These are phyloP conservation scores for Tricholoma terreum DNA, from an alignment of 768 basidiomycete species.

Conservation along the genomic window DNA sequence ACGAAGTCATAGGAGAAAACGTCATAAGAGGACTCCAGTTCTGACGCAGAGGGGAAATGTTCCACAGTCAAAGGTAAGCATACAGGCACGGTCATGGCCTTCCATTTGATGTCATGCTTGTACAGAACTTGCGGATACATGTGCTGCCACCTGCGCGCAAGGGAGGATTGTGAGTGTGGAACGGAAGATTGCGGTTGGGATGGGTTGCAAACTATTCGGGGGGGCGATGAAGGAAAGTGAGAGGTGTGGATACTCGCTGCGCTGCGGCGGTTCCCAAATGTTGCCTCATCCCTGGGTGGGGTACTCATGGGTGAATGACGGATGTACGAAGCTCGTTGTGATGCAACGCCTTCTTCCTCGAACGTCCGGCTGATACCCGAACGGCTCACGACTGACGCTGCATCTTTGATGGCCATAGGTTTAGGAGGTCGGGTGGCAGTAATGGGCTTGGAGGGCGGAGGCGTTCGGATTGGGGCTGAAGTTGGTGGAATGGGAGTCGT, in stretches of 20 bases:
- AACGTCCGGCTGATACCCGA: conserved; percentile 49
- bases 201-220: conserved; percentile 56
- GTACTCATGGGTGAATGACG: conserved; percentile 66
- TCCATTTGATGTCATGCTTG: conserved; percentile 92
- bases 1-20: conserved; percentile 88
- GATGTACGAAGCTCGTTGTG: conserved; percentile 44
- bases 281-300: conserved; percentile 67
- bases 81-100: conserved; percentile 76
- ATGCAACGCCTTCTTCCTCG: conserved; percentile 53
- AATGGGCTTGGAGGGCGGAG: conserved; percentile 31
- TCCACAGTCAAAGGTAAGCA: conserved; percentile 91
- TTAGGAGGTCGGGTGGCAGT: conserved; percentile 30
- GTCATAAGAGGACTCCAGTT: conserved; percentile 75
- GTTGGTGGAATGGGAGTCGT: conserved; percentile 9
- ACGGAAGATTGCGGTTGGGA: conserved; percentile 57
- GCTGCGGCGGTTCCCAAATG: conserved; percentile 54
- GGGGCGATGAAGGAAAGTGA: conserved; percentile 48
- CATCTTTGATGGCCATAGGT: conserved; percentile 43
- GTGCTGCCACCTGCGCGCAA: conserved; percentile 91
- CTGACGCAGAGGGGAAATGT: conserved; percentile 73
- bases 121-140: conserved; percentile 68
- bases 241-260: conserved; percentile 35
- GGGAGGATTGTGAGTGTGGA: conserved; percentile 61
- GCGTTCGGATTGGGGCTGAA: conserved; percentile 34
- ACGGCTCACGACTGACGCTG: conserved; percentile 29